Evolutionary conservation across 306 rosid species (phyloP).

Genomic region (Sesbania bispinosa): DNA sequence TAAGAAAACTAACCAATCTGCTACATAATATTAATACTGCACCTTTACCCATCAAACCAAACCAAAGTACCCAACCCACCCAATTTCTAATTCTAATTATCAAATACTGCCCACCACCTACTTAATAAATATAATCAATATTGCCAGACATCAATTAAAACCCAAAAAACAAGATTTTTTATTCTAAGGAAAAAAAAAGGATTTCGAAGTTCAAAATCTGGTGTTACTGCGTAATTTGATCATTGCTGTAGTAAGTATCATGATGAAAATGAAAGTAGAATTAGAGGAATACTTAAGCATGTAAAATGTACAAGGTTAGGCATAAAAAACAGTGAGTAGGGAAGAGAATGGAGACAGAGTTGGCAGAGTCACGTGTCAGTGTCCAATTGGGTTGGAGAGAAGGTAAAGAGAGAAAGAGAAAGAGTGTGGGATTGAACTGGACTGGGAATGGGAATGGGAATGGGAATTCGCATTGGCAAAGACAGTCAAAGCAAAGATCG

Average conservation of each 20-base stretch:
- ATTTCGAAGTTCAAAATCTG: slow-evolving; percentile 14
- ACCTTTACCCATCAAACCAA: slow-evolving; percentile 23
- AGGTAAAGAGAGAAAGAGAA: not conserved
- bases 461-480: slow-evolving; percentile 29
- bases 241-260: not conserved
- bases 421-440: slow-evolving; percentile 15
- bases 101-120: not conserved
- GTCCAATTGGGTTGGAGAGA: slow-evolving; percentile 21
- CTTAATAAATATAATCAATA: not conserved
- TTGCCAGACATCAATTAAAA: not conserved
- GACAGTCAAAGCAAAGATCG: slow-evolving; percentile 65
- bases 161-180: not conserved
- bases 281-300: slow-evolving; percentile 11
- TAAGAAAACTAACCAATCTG: not conserved
- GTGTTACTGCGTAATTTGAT: not conserved
- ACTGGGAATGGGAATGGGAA: too few relatives aligned
- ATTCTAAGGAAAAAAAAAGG: not conserved
- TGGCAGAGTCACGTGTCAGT: slow-evolving; percentile 39
- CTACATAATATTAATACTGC: not conserved
- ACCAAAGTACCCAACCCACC: slow-evolving; percentile 21
- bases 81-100: not conserved
- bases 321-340: slow-evolving; percentile 28
- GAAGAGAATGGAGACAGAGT: slow-evolving; percentile 31
- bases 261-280: slow-evolving; percentile 18
- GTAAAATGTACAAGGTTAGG: slow-evolving; percentile 25